Base-by-base conservation (phyloP, 805 yeast species). In the Schwanniomyces pseudopolymorphus region DNA sequence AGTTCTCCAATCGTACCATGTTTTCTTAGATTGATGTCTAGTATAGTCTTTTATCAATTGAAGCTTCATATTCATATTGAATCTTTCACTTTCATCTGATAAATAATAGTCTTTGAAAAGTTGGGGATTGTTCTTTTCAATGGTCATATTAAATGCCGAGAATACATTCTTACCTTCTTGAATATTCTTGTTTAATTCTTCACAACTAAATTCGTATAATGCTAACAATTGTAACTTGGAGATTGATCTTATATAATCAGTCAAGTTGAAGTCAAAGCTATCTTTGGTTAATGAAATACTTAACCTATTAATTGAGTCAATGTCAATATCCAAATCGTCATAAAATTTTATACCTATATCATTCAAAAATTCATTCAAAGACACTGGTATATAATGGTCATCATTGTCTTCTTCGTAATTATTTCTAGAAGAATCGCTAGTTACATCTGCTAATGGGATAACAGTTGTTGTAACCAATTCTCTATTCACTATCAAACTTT, bases 1-100 rank as follows among this genome's bases (percentile, higher is more conserved):
- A 10, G 68, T 58, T 49, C 87, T 65, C 89, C 89, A 84, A 42
- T 74, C 77, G 52, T 78, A 79, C 87, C 88, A 84, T 0, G 77
- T 76, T 33, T 72, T 74, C 47, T 69, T 72, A 0, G 87, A 80
- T 54, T 78, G 79, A 25, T 74, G 67, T 25, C 81, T 68, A 0
- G 87, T 71, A 48, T 64, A 77, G 25, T 72, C 76, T 55, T 80
- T 80, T 37, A 83, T 64, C 10, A 75, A 48, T 47, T 72, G 75
- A 41, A 83, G 70, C 48, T 78, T 78, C n/a, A 74, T 62, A 31
- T 70, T 72, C 72, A 81, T 69, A 1, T 59, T 54, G 36, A 65
- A 61, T 51, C 69, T 70, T 5, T 69, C 76, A 31, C 63, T 64
- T 2, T 64, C 60, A 5, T 66, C 52, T 0, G 79, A 62, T 1